Base-by-base conservation (phyloP, 257 asterid species). In the Nicotiana sylvestris region DNA sequence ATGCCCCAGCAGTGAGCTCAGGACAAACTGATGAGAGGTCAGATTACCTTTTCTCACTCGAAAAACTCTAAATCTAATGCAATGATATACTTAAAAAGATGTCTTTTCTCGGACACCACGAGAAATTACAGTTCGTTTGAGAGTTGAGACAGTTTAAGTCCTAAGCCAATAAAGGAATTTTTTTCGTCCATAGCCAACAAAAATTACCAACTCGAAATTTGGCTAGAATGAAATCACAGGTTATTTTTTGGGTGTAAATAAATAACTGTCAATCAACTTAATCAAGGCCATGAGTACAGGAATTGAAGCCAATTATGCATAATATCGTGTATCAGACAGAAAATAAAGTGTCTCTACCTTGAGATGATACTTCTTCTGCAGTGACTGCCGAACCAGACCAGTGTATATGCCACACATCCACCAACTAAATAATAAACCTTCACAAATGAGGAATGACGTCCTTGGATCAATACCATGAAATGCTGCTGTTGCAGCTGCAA, bases 381-480 rank as follows among this genome's bases (percentile, higher is more conserved):
- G 84, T 1, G 96, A 85, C 86, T 96, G 98, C 66, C 98, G 88
- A 60, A 88, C 87, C 66, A 94, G 90, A 76, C 98, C 98, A 56
- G 99, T 94, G 89, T 96, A 94, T 86, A 96, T 93, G 57, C 98
- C 99, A 88, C 99, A 96, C 98, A 96, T 91, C 99, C 99, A 96
- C 99, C 99, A 96, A 88, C 99, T 88, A 88, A 96, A 96, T 66
- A 93, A 84, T 90, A 96, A 87, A 62, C 99, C 98, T 89, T 96
- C 98, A 76, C 89, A 82, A 53, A 96, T 87, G 86, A 96, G 99
- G 88, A 89, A 93, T 60, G 97, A 89, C 1, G 96, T 89, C 85
- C 97, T 88, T 3, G 99, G 98, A 82, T 96, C 99, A 84, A 96
- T 85, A 67, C 98, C 98, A 74, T 96, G 91, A 21, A 92, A 86